These are phyloP conservation scores for Schoenoplectus triqueter DNA, from an alignment of 202 grass and related monocot genomes.

Conservation along the genomic window DNA sequence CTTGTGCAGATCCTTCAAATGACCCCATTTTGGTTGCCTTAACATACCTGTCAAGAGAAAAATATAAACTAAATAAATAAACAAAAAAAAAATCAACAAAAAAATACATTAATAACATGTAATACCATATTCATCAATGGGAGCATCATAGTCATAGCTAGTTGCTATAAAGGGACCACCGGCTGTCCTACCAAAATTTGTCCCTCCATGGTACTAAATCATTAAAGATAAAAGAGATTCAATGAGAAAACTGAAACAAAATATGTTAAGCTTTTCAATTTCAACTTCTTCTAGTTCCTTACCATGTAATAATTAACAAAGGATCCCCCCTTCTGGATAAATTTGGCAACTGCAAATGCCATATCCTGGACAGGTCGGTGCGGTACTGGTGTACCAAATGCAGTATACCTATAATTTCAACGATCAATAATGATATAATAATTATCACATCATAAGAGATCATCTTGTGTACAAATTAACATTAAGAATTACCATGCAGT, in stretches of 20 bases:
- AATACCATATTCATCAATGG: constrained; percentile 88
- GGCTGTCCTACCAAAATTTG: constrained; percentile 92
- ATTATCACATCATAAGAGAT: constrained; percentile 30
- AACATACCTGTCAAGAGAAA: constrained; percentile 61
- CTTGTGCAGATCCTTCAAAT: constrained; percentile 91
- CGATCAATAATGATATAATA: constrained; percentile 35
- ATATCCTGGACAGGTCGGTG: constrained; percentile 89
- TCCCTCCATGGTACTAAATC: constrained; percentile 88
- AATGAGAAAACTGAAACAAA: constrained; percentile 32
- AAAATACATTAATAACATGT: constrained; percentile 39
- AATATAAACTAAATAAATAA: background rate
- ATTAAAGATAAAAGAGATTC: constrained; percentile 23
- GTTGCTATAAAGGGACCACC: constrained; percentile 97
- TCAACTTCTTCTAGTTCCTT: background rate
- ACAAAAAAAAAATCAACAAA: constrained; percentile 16
- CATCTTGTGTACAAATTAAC: background rate
- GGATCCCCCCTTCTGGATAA: constrained; percentile 95
- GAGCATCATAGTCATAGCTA: constrained; percentile 97
- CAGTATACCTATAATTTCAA: constrained; percentile 76
- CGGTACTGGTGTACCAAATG: constrained; percentile 85
- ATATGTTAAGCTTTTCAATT: background rate
- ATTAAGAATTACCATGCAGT: constrained; percentile 72
- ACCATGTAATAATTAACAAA: constrained; percentile 99
- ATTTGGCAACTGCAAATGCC: constrained; percentile 88
- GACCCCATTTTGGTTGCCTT: constrained; percentile 98